These are phyloP conservation scores for Blastomyces gilchristii DNA, from an alignment of 2,329 filamentous ascomycete genomes.

Conservation along the genomic window DNA sequence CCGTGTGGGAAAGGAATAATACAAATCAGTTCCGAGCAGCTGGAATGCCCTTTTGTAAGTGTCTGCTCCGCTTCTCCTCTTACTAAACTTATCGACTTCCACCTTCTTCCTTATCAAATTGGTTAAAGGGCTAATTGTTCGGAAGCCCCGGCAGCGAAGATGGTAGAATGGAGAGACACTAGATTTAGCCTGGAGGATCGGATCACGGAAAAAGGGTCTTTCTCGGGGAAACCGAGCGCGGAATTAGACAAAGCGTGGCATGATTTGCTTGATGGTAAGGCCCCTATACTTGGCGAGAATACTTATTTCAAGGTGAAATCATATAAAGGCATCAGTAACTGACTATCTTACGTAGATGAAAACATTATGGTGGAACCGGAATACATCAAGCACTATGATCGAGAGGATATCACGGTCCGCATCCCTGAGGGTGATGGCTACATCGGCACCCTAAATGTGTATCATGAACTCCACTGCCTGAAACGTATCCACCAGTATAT, in stretches of 20 bases:
- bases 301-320: background rate
- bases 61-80: background rate
- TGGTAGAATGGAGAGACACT: background rate
- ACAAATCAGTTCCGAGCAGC: background rate
- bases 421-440: slow-evolving; percentile 1
- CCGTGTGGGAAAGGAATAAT: background rate
- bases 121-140: background rate
- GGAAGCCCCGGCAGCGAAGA: background rate
- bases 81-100: background rate
- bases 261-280: background rate
- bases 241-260: slow-evolving; percentile 6
- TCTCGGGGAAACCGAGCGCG: slow-evolving; percentile 1
- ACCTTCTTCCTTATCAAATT: background rate
- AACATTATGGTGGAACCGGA: slow-evolving; percentile 5
- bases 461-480: slow-evolving; percentile 9
- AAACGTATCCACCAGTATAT: slow-evolving; percentile 10
- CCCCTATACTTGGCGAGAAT: background rate
- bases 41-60: background rate
- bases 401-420: slow-evolving; percentile 2
- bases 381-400: slow-evolving; percentile 4
- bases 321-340: background rate
- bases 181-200: background rate
- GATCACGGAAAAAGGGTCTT: slow-evolving; percentile 1
- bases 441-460: slow-evolving; percentile 7
- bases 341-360: background rate